Conservation (phyloP, 768 basidiomycete genomes). For the Imleria badia region DNA sequence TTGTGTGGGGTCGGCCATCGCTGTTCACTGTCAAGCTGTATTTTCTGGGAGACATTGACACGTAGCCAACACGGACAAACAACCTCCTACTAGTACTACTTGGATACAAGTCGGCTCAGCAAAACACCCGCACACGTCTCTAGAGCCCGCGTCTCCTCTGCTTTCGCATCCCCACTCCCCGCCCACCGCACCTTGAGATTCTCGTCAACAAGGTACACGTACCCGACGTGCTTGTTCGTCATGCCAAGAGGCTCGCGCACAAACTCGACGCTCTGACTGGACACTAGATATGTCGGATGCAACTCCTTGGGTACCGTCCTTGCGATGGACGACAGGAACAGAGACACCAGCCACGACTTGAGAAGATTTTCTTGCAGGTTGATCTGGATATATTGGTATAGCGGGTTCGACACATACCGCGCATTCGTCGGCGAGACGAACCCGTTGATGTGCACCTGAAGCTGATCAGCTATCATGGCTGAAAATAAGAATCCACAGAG, state of each 20-base stretch:
- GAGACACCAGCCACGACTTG: conserved; percentile 84
- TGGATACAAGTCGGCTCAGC: conserved; percentile 48
- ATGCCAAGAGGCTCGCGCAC: conserved; percentile 82
- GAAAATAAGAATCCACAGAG: not conserved
- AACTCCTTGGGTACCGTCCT: conserved; percentile 58
- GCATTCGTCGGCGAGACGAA: conserved; percentile 60
- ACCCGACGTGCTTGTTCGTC: conserved; percentile 88
- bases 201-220: conserved; percentile 88
- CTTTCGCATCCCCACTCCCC: conserved; percentile 80
- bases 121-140: conserved; percentile 70
- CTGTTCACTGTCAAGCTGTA: conserved; percentile 2
- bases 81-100: conserved; percentile 4
- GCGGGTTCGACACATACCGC: conserved; percentile 51
- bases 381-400: conserved; percentile 77
- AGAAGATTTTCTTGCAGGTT: conserved; percentile 94
- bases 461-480: not conserved
- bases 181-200: conserved; percentile 89
- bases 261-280: conserved; percentile 83
- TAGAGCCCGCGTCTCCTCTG: conserved; percentile 68
- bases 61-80: conserved; percentile 30
- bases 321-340: conserved; percentile 79
- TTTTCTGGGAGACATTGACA: conserved; percentile 26
- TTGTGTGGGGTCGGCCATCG: conserved; percentile 51
- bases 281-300: conserved; percentile 75
- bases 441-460: conserved; percentile 73